Evolutionary conservation across 148 eudicot species (phyloP), one percentile per base, ranked within the genome.

Genomic region (Heliosperma pusillum): DNA sequence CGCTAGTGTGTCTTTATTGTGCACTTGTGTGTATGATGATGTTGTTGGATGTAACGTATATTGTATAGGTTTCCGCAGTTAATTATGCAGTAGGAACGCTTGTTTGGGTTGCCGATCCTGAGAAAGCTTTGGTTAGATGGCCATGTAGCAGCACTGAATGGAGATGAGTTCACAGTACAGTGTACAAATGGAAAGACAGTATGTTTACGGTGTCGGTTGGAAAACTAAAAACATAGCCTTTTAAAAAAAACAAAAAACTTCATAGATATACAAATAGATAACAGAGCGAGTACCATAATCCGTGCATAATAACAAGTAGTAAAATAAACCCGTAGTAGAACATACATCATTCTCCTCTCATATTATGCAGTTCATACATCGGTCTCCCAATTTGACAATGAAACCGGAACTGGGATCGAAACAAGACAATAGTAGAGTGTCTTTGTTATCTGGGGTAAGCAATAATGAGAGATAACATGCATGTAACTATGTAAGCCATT

Each of bases 71-170:
- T 86, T 78, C 81, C 42, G 30, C 85, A 40, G 58, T 71, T 63
- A 83, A 79, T 81, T 81, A 89, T 75, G 81, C 81, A n/a, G 87
- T 81, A 40, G 99, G 99, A 65, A 84, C 97, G 73, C 92, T 84
- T 53, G 97, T 95, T 75, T 92, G 97, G 99, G 91, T 95, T 75
- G 94, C 85, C 81, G 99, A 95, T 85, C 86, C 88, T 24, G 94
- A 89, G 58, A 89, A 82, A 80, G 88, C 89, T 76, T 76, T 95
- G 99, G 99, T 62, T 89, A 79, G 97, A 90, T 78, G 99, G 99
- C 66, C 88, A 84, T 83, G 93, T 90, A 70, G 77, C 78, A 24
- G 87, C 88, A 85, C 84, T 90, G 25, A 83, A 85, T 72, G 96
- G 92, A 17, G 87, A 83, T 72, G 89, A 87, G 64, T 70, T 92